These are phyloP conservation scores for Xylariaceae sp. DNA, from an alignment of 2,329 filamentous ascomycete species.

Conservation along the genomic window DNA sequence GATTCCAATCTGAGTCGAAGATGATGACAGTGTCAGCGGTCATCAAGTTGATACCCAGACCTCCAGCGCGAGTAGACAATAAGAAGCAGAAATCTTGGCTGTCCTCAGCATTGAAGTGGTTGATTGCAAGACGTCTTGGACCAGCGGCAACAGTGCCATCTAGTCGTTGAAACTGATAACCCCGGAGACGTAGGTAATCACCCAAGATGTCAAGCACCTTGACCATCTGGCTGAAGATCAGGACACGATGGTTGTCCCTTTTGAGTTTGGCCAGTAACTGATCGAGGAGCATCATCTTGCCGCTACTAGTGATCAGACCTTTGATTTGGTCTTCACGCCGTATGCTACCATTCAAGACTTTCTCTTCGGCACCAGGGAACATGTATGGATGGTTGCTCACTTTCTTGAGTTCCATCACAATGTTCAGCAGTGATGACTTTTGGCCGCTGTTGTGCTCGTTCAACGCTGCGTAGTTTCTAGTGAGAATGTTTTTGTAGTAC, in stretches of 20 bases:
- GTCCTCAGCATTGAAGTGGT: conserved; percentile 95
- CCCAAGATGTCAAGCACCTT: conserved; percentile 96
- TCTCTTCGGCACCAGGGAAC: conserved; percentile 91
- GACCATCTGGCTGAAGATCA: conserved; percentile 99
- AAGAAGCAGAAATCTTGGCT: conserved; percentile 97
- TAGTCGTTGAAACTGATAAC: conserved; percentile 92
- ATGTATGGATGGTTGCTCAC: conserved; percentile 98
- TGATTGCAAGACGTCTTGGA: conserved; percentile 87
- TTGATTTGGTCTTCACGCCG: conserved; percentile 88
- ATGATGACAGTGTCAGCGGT: conserved; percentile 97
- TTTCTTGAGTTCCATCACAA: conserved; percentile 99
- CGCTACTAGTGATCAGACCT: conserved; percentile 90
- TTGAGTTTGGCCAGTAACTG: conserved; percentile 91
- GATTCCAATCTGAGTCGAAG: conserved; percentile 99
- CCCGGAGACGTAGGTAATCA: conserved; percentile 86
- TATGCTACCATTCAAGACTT: conserved; percentile 73
- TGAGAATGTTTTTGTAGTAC: conserved; percentile 98
- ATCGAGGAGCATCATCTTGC: conserved; percentile 99
- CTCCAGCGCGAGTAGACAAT: conserved; percentile 90
- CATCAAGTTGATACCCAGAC: conserved; percentile 98
- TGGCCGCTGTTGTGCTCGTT: conserved; percentile 87
- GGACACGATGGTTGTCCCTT: conserved; percentile 87
- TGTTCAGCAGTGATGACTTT: conserved; percentile 92
- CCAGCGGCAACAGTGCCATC: conserved; percentile 92
- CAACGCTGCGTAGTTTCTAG: conserved; percentile 89